Conservation (phyloP, 768 basidiomycete species). For the Mycena pura region DNA sequence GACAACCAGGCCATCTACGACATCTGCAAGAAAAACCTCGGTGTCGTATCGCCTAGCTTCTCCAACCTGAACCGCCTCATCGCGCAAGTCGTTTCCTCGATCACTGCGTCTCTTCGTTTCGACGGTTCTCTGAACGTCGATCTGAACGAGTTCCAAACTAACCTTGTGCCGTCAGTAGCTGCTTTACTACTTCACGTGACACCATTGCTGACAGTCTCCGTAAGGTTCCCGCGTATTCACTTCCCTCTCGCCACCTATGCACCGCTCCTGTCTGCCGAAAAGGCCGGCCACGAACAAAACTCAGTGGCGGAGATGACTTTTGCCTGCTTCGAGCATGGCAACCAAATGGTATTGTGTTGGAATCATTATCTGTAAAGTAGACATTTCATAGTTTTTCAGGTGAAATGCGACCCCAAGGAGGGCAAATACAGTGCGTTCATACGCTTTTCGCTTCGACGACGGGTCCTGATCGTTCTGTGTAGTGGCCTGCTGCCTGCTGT, state of each 20-base stretch:
- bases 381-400: constrained; percentile 25
- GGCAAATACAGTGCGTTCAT: constrained; percentile 93
- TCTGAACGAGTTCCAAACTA: constrained; percentile 98
- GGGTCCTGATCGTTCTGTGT: constrained; percentile 26
- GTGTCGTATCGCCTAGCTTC: constrained; percentile 86
- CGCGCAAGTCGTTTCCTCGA: constrained; percentile 97
- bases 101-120: constrained; percentile 96
- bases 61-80: constrained; percentile 95
- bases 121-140: constrained; percentile 98
- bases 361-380: neutral
- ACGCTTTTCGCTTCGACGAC: neutral
- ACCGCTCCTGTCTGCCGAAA: constrained; percentile 93
- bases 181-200: constrained; percentile 12
- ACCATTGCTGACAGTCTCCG: constrained; percentile 6
- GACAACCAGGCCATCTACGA: constrained; percentile 99
- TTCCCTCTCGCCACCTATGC: constrained; percentile 98
- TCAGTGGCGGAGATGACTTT: constrained; percentile 98
- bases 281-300: constrained; percentile 96
- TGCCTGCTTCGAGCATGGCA: constrained; percentile 95
- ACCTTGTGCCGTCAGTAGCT: constrained; percentile 87
- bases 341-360: constrained; percentile 77
- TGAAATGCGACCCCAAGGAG: constrained; percentile 92
- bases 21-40: constrained; percentile 96
- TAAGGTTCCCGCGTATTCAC: constrained; percentile 95
- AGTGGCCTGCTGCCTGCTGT: constrained; percentile 93